phyloP scores from a whole-genome alignment of 2,329 filamentous ascomycete species.

The Aciculosporium take region DNA sequence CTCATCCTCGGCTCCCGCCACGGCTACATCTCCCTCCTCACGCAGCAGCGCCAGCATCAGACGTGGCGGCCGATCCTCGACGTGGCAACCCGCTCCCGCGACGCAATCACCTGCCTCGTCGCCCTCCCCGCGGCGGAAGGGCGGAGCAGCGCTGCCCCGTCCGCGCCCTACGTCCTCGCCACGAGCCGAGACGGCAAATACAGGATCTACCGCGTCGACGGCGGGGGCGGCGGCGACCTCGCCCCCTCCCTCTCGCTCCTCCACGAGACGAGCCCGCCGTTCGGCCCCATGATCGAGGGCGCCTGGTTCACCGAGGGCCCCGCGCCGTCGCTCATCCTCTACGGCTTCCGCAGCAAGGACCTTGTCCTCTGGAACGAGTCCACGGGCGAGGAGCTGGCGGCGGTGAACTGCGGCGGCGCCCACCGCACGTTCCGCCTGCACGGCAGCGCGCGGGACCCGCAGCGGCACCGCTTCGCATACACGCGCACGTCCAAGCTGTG shows the following conservation, averaged over 20 bases:
- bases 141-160: slow-evolving; percentile 5
- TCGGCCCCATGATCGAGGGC: slow-evolving; percentile 65
- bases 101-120: slow-evolving; percentile 57
- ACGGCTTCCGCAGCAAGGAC: slow-evolving; percentile 65
- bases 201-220: slow-evolving; percentile 41
- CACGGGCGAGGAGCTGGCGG: slow-evolving; percentile 51
- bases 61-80: slow-evolving; percentile 17
- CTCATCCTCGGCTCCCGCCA: slow-evolving; percentile 41
- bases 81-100: slow-evolving; percentile 28
- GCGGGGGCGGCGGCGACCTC: slow-evolving; percentile 9
- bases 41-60: slow-evolving; percentile 12
- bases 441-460: slow-evolving; percentile 18
- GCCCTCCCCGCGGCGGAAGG: slow-evolving; percentile 22
- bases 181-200: slow-evolving; percentile 67
- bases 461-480: slow-evolving; percentile 48
- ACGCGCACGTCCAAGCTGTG: slow-evolving; percentile 49
- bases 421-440: slow-evolving; percentile 58
- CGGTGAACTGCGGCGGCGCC: slow-evolving; percentile 69
- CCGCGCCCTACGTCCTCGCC: slow-evolving; percentile 45
- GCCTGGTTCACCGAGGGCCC: slow-evolving; percentile 38
- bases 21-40: slow-evolving; percentile 29
- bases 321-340: slow-evolving; percentile 48
- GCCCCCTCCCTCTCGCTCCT: slow-evolving; percentile 30
- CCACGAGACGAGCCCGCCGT: slow-evolving; percentile 54
- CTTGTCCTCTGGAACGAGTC: slow-evolving; percentile 76